Evolutionary conservation across 2,329 filamentous ascomycete genomes (phyloP), one percentile per base, ranked within the genome.

Genomic region (Neofusicoccum ribis): DNA sequence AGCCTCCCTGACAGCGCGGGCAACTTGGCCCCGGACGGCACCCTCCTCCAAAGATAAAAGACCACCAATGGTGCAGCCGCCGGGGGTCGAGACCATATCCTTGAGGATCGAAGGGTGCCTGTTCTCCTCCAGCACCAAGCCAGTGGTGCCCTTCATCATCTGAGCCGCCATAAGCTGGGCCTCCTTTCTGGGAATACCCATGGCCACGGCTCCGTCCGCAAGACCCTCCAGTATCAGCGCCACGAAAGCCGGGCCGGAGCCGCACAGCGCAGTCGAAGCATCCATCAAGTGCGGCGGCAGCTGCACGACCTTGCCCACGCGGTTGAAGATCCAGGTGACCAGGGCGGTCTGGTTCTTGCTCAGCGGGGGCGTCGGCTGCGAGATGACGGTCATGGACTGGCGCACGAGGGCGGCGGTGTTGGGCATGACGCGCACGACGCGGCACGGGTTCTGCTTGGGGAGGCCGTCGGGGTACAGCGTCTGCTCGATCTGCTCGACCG

Each of bases 351-450:
- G 83, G 17, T 81, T 78, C 1, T 82, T 73, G 5, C 84, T 81
- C 14, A 91, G 80, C 3, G 88, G 83, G 8, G 88, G 86, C 8
- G 80, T 82, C 6, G 84, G 82, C 0, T 84, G 87, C 54, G 87
- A 88, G 69, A 96, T 89, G 63, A 95, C 82, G 8, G 82, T 94
- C 91, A 95, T 95, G 70, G 86, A 89, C 77, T 96, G 89, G 52
- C 91, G 82, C 65, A 96, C 89, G 56, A 91, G 84, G 31, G 89
- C 88, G 11, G 92, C 91, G 0, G 91, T 93, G 80, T 96, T 96
- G 70, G 92, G 92, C 86, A 96, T 92, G 63, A 90, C 91, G 37
- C 92, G 85, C 4, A 96, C 88, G 50, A 95, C 84, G 47, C 85
- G 82, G 77, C 86, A 90, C 44, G 82, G 78, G 67, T 82, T 77